Conservation (phyloP, 106 monocot species). For the Alisma plantagoaquatica region DNA sequence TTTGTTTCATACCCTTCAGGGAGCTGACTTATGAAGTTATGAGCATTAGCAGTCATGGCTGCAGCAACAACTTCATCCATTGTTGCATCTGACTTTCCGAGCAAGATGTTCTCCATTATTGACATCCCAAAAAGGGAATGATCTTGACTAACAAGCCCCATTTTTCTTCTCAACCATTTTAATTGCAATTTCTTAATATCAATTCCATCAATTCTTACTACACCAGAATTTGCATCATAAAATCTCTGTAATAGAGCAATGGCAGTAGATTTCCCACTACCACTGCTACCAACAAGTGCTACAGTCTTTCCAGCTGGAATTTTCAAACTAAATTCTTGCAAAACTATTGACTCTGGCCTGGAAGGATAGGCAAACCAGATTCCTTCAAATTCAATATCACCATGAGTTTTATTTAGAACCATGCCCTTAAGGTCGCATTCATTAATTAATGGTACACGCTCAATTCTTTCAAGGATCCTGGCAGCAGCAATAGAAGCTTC, state of each 20-base stretch:
- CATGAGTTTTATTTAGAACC: slow-evolving; percentile 14
- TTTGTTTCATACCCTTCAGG: slow-evolving; percentile 75
- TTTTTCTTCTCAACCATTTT: slow-evolving; percentile 51
- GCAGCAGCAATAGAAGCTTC: slow-evolving; percentile 55
- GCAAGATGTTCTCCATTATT: slow-evolving; percentile 59
- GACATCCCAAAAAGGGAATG: slow-evolving; percentile 60
- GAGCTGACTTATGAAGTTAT: slow-evolving; percentile 48
- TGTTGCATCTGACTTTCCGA: slow-evolving; percentile 33
- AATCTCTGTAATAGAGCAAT: slow-evolving; percentile 62
- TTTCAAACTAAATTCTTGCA: slow-evolving; percentile 36
- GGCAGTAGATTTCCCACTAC: slow-evolving; percentile 70
- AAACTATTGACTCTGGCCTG: slow-evolving; percentile 32
- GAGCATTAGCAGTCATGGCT: slow-evolving; percentile 71
- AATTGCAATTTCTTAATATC: slow-evolving; percentile 44
- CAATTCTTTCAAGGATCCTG: slow-evolving; percentile 42
- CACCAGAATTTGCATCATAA: slow-evolving; percentile 41
- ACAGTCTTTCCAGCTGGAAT: slow-evolving; percentile 50
- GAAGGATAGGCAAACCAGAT: slow-evolving; percentile 56
- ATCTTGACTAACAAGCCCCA: slow-evolving; percentile 87
- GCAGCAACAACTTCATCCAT: slow-evolving; percentile 39
- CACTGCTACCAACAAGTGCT: slow-evolving; percentile 62
- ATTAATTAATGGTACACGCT: slow-evolving; percentile 40
- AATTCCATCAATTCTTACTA: slow-evolving; percentile 48
- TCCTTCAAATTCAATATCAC: slow-evolving; percentile 40
- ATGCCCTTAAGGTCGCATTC: slow-evolving; percentile 21